Evolutionary conservation across 805 yeast genomes (phyloP), one percentile per base, ranked within the genome.

Genomic region (Wickerhamiella qilinensis): DNA sequence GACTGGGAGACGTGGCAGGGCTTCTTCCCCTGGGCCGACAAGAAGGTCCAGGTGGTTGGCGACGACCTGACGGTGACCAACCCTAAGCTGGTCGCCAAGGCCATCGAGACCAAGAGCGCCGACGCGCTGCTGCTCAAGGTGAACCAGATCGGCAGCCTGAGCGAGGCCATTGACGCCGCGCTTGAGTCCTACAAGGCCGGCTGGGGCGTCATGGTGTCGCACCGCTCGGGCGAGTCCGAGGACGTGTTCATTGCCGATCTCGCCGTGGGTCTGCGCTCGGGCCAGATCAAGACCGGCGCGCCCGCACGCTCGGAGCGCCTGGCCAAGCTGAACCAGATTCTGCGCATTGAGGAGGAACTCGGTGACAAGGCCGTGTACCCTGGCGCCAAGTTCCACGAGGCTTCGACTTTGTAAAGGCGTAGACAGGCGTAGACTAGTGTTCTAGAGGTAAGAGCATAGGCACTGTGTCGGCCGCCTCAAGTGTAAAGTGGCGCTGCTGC

Each of bases 131-230:
- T 88, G 65, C 75, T 88, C 66, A 88, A 88, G 83, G 95, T 91
- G 54, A 88, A 88, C 86, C 98, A 88, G 75, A 88, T 88, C 56
- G 98, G 98, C 74, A 70, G 96, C 53, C 70, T 88, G 57, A 64
- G 93, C 55, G 98, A 88, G 75, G 83, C 97, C 50, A 85, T 88
- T 68, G 73, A 84, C 66, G 96, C 97, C 59, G 96, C 97, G 59
- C 68, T 81, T 65, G 91, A 81, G 67, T 82, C 97, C 43, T 86
- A 75, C 70, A 77, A 75, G 50, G 96, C 95, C 50, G 84, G 84
- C 62, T 88, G 98, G 98, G 96, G 96, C 75, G 95, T 86, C 62
- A 86, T 88, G 96, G 97, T 91, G 58, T 86, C 96, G 59, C 98
- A 88, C 84, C 85, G 98, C 78, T 86, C 96, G 56, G 98, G 98